Evolutionary conservation across 2,329 filamentous ascomycete genomes (phyloP), one percentile per base, ranked within the genome.

Genomic region (Colletotrichum aenigma): DNA sequence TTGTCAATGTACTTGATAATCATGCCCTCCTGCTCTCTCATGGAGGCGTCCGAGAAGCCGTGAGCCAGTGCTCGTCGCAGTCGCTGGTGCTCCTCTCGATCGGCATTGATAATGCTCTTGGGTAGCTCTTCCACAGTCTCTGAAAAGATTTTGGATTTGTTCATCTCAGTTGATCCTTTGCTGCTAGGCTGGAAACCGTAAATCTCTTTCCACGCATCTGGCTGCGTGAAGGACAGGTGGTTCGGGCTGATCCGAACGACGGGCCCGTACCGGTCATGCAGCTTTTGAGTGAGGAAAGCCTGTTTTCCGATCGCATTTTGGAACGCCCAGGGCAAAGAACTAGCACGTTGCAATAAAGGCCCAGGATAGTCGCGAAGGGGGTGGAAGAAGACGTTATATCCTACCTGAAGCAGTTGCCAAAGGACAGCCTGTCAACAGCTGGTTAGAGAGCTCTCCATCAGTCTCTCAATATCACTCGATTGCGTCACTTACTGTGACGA

Each of bases 201-300:
- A 18, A 88, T 88, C 9, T 86, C 84, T 67, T 83, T 84, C 83
- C 83, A 87, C 1, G 83, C 84, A 7, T 79, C 64, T 5, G 80
- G 56, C 3, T 81, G 80, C 15, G 81, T 83, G 73, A 86, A 87
- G 2, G 84, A 83, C 5, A 89, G 80, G 34, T 84, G 80, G 24
- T 83, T 82, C 0, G 87, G 87, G 1, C 80, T 81, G 7, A 86
- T 79, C 3, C 87, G 84, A 10, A 89, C 82, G 1, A 88, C 81
- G 13, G 79, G 76, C 10, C 81, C 81, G 58, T 83, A 83, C 4
- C 64, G 16, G 10, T 79, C 72, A n/a, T 83, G 81, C 2, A 78
- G 70, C 8, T 24, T 34, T 24, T 73, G 71, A 3, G 72, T 75
- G 36, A 36, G 43, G 15, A 71, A 70, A 3, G 75, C 62, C 30